Base-by-base conservation (phyloP, 306 rosid species). In the Ceratonia siliqua region DNA sequence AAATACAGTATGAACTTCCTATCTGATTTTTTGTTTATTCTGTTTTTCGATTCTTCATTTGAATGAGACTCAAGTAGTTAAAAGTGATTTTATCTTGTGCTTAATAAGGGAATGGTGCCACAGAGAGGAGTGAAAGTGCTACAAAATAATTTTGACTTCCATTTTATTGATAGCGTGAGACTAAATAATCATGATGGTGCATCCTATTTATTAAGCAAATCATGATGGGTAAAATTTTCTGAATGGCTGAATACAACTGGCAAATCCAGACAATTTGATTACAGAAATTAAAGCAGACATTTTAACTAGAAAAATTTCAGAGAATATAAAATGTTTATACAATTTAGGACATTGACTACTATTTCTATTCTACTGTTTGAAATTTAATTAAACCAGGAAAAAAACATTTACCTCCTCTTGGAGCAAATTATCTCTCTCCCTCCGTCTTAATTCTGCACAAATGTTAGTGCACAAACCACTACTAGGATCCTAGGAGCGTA, bases 61-160 rank as follows among this genome's bases (percentile, higher is more conserved):
- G 27, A 30, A 73, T 30, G 70, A 57, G 73, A 57, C 27, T 25
- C 9, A 22, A 3, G 13, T 22, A 24, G 17, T 35, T 36, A 46
- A 75, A 57, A 18, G 49, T 1, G 41, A 1, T 18, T 36, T 36
- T 2, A 5, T 20, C 46, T 4, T 3, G 8, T 61, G 14, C 43
- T 33, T 22, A 10, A 54, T 21, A 22, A 54, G 33, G 32, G 32
- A 54, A 54, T 0, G 59, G 46, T 30, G 28, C 5, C 24, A 27
- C 63, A 48, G 24, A 49, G 57, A 57, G 27, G 24, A 49, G 58
- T 27, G 75, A 27, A 72, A 28, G 63, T 74, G 33, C 67, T 58
- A 38, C 0, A 14, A 52, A 74, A 80, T 74, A 48, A 58, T 49
- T 58, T 32, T 50, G 76, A 50, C 75, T 49, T 80, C 45, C 76